Evolutionary conservation across 2,329 filamentous ascomycete genomes (phyloP), one percentile per base, ranked within the genome.

Genomic region (Colletotrichum noveboracense): DNA sequence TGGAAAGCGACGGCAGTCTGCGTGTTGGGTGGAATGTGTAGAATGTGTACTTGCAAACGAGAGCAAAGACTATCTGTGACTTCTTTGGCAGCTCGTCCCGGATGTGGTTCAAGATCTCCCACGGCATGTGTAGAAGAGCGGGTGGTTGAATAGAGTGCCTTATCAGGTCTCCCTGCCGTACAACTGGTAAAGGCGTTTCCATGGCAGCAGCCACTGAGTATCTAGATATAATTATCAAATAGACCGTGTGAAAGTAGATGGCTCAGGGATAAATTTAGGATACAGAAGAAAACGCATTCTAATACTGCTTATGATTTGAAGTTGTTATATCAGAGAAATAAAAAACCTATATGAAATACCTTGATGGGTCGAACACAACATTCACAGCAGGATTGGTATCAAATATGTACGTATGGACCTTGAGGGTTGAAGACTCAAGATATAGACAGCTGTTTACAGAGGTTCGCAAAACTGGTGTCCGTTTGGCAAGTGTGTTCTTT

Each of bases 391-490:
- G 34, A 36, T 36, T 36, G 34, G 14, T 1, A n/a, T n/a, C n/a
- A n/a, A n/a, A n/a, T 1, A 5, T 36, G 34, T 43, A 18, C 16
- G 16, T 0, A 0, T 3, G 36, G 1, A 43, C 36, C 36, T 43
- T 43, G 16, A 18, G 10, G 16, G 8, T n/a, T 1, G 0, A 43
- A 3, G 14, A 43, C 4, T 43, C 16, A 3, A 6, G 5, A 1
- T 43, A 8, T 18, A 43, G 36, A 8, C 16, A 43, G 36, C 16
- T n/a, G n/a, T n/a, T n/a, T n/a, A n/a, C n/a, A n/a, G n/a, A n/a
- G n/a, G n/a, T n/a, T n/a, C n/a, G n/a, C n/a, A n/a, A n/a, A n/a
- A n/a, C n/a, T n/a, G n/a, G n/a, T n/a, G n/a, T n/a, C n/a, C n/a
- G n/a, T n/a, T n/a, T n/a, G n/a, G n/a, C n/a, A n/a, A n/a, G n/a